These are phyloP conservation scores for Thermomucor indicae-seudaticae DNA, from an alignment of 371 early-diverging fungal genomes.

Conservation along the genomic window DNA sequence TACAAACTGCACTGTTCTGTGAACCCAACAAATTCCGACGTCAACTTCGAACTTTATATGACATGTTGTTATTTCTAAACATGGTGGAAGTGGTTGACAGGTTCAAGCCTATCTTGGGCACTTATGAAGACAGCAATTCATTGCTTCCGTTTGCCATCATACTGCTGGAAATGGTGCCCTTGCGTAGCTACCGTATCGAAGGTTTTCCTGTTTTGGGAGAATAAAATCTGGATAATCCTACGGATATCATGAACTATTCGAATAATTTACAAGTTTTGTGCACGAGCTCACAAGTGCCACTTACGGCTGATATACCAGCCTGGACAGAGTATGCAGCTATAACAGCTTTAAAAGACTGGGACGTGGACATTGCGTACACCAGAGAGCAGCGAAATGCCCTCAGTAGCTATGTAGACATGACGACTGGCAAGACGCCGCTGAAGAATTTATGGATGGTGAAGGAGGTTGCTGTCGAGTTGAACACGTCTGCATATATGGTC, in stretches of 20 bases:
- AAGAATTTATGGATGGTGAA: constrained; percentile 25
- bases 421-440: constrained; percentile 31
- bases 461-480: constrained; percentile 25
- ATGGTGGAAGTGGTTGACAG: too few species aligned
- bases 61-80: not conserved
- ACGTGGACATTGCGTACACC: constrained; percentile 25
- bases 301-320: too few species aligned
- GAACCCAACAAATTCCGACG: constrained; percentile 12
- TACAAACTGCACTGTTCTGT: constrained; percentile 3
- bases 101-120: not conserved
- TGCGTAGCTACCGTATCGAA: constrained; percentile 5
- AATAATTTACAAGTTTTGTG: constrained; percentile 29
- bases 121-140: not conserved
- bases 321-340: constrained; percentile 10
- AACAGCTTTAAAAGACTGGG: constrained; percentile 58
- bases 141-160: constrained; percentile 2
- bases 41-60: constrained; percentile 8
- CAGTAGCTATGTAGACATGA: constrained; percentile 35
- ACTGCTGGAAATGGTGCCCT: not conserved
- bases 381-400: constrained; percentile 27
- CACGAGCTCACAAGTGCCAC: not conserved
- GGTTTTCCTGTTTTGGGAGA: constrained; percentile 12
- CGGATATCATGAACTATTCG: constrained; percentile 32
- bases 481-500: constrained; percentile 26
- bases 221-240: constrained; percentile 6